A percentile compares a stretch with the other conserved stretches of the same genome.
Evolutionary conservation across 2,329 filamentous ascomycete species (phyloP).

Genomic region (Calcarisporium arbuscula): DNA sequence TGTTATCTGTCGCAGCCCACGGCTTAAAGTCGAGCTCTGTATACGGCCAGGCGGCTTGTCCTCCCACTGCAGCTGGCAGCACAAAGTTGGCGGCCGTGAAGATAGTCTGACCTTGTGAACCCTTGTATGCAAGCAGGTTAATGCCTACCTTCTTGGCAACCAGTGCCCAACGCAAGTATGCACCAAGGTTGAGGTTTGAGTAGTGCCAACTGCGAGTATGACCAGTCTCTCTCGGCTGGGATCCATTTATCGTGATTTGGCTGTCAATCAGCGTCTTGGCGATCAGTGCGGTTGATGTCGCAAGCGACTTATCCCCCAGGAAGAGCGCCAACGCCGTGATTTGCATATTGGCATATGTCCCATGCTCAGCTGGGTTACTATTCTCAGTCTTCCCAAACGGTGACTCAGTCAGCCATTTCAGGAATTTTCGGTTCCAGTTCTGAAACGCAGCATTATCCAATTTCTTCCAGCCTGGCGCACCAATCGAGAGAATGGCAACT

Average conservation of each 20-base stretch:
- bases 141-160: constrained; percentile 13
- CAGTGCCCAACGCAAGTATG: constrained; percentile 9
- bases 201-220: constrained; percentile 19
- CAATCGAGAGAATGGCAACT: constrained; percentile 10
- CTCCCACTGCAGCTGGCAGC: constrained; percentile 13
- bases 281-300: neutral
- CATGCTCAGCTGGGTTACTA: constrained; percentile 16
- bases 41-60: constrained; percentile 11
- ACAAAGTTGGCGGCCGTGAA: constrained; percentile 13
- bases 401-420: constrained; percentile 15
- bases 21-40: constrained; percentile 13
- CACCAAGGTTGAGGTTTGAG: constrained; percentile 16
- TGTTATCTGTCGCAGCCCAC: constrained; percentile 15
- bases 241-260: constrained; percentile 13
- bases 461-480: constrained; percentile 12
- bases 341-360: constrained; percentile 15
- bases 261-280: constrained; percentile 8
- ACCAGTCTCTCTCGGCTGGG: constrained; percentile 14
- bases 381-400: constrained; percentile 11
- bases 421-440: constrained; percentile 13
- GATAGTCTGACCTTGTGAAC: constrained; percentile 13
- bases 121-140: constrained; percentile 13
- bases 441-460: constrained; percentile 10
- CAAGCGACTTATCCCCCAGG: constrained; percentile 12
- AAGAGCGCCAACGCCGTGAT: constrained; percentile 15